A percentile compares a stretch with the other conserved stretches of the same genome.
Conservation (phyloP, 306 rosid genomes). For the Cicer cuneatum region DNA sequence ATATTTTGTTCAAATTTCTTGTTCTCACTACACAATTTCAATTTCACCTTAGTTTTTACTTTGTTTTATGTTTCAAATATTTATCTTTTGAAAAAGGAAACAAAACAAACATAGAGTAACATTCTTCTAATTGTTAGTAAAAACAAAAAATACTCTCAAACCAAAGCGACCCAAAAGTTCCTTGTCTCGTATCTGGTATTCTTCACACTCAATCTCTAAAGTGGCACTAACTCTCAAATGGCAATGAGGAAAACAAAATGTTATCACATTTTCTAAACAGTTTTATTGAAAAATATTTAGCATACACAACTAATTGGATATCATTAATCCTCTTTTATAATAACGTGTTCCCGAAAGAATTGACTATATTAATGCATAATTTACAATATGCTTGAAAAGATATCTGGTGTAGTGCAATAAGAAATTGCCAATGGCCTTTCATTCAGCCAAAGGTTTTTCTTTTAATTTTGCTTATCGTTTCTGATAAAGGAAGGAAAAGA, state of each 20-base stretch:
- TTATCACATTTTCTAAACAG: conserved; percentile 1
- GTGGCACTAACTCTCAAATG: conserved; percentile 19
- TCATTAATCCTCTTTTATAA: conserved; percentile 10
- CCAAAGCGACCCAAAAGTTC: no score
- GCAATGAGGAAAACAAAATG: background rate
- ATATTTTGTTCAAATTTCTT: background rate
- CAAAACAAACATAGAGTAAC: no score
- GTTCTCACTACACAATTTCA: background rate
- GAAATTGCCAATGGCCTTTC: conserved; percentile 16
- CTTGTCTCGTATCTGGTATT: conserved; percentile 23
- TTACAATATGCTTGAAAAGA: conserved; percentile 29
- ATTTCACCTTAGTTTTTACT: background rate
- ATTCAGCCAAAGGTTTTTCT: conserved; percentile 11
- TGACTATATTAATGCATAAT: conserved; percentile 4
- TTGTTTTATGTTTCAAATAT: background rate
- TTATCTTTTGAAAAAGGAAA: no score
- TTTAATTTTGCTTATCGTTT: background rate
- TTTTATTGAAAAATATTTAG: conserved; percentile 10
- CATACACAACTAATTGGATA: conserved; percentile 11
- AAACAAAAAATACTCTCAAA: no score
- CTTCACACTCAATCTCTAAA: conserved; percentile 7
- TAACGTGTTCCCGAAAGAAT: background rate
- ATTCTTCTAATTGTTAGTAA: no score
- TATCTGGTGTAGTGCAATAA: background rate
- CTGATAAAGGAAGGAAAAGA: background rate